Percentiles rank a stretch among this genome's conserved stretches.
Conservation (phyloP, 129 eudicot genomes). For the Rutidosis leptorrhynchoides region DNA sequence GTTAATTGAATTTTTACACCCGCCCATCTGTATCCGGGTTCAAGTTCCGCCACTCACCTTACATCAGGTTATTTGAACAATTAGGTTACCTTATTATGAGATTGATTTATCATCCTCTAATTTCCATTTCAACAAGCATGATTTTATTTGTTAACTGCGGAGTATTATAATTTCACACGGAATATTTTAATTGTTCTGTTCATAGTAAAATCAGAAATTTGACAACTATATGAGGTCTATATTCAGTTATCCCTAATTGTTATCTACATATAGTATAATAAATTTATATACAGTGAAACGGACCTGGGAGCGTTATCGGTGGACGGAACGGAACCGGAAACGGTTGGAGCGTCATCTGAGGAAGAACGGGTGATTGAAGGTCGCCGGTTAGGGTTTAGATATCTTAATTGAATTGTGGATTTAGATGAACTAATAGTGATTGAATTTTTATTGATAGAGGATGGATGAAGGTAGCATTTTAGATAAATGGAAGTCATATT, state of each 20-base stretch:
- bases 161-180: background rate
- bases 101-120: background rate
- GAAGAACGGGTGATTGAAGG: constrained; percentile 32
- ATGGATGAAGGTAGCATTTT: constrained; percentile 26
- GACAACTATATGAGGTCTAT: background rate
- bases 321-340: constrained; percentile 18
- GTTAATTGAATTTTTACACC: too few relatives aligned
- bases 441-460: constrained; percentile 16
- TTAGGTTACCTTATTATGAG: background rate
- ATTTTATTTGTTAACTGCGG: background rate
- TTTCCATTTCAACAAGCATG: background rate
- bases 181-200: background rate
- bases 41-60: too few relatives aligned
- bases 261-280: background rate
- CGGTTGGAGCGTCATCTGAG: constrained; percentile 38
- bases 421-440: constrained; percentile 22
- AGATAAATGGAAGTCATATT: constrained; percentile 32
- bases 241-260: background rate
- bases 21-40: too few relatives aligned
- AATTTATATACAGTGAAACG: background rate
- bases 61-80: background rate
- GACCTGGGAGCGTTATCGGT: constrained; percentile 53
- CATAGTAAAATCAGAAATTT: background rate
- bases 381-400: constrained; percentile 28
- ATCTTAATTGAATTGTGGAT: constrained; percentile 19